Conservation (phyloP, 768 basidiomycete genomes). For the Kwoniella dendrophila region DNA sequence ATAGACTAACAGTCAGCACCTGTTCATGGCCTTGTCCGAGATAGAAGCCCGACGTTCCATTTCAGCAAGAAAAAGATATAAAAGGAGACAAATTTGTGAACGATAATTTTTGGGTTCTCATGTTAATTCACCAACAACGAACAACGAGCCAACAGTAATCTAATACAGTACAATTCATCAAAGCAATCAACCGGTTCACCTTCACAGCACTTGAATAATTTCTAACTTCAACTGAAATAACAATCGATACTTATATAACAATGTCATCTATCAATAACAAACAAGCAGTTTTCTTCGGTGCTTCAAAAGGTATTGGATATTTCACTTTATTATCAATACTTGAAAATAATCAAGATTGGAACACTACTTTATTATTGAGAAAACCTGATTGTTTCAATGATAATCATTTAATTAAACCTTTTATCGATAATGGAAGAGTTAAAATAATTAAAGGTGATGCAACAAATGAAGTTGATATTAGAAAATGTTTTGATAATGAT, state of each 20-base stretch:
- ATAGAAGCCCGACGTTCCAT: neutral
- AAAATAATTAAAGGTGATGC: conserved; percentile 29
- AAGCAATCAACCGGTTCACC: too few relatives aligned
- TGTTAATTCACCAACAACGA: too few relatives aligned
- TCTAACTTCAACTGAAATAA: too few relatives aligned
- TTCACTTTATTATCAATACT: conserved; percentile 16
- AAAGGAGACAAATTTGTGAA: too few relatives aligned
- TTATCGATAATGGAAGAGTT: conserved; percentile 16
- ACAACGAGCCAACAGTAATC: too few relatives aligned
- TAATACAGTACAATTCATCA: too few relatives aligned
- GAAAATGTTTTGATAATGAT: conserved; percentile 17
- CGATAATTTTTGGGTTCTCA: too few relatives aligned
- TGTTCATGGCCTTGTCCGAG: neutral
- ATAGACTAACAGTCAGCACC: neutral
- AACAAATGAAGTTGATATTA: conserved; percentile 22
- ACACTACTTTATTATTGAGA: conserved; percentile 18
- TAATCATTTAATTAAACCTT: conserved; percentile 11
- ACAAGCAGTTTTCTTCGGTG: conserved; percentile 26
- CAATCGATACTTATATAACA: too few relatives aligned
- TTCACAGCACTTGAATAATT: too few relatives aligned
- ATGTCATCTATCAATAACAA: too few relatives aligned
- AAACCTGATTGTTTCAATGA: conserved; percentile 25
- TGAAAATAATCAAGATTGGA: conserved; percentile 3
- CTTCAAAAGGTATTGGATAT: conserved; percentile 27
- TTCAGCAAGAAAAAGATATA: too few relatives aligned